These are phyloP conservation scores for Dendrobium huoshanense DNA, from an alignment of 106 monocot genomes.

Conservation along the genomic window DNA sequence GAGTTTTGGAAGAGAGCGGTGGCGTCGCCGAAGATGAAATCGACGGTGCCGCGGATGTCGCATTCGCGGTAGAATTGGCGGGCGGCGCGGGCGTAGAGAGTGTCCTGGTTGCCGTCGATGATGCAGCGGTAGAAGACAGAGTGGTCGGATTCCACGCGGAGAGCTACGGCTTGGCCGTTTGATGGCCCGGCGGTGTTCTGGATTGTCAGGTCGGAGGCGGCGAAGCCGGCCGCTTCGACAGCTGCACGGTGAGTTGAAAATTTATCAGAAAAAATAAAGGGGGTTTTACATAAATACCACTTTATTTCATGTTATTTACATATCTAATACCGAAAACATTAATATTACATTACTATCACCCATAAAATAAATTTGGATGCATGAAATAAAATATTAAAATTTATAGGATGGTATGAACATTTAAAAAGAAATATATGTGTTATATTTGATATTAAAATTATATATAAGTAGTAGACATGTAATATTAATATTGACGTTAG, in stretches of 20 bases:
- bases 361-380: too few relatives aligned
- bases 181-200: conserved; percentile 25
- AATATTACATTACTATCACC: too few relatives aligned
- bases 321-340: too few relatives aligned
- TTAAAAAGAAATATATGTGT: too few relatives aligned
- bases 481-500: too few relatives aligned
- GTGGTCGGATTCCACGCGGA: conserved; percentile 13
- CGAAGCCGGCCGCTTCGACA: conserved; percentile 14
- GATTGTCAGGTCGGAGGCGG: conserved; percentile 18
- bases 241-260: not conserved
- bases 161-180: conserved; percentile 24
- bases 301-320: too few relatives aligned
- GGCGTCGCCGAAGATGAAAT: not conserved
- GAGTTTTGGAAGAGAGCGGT: conserved; percentile 19
- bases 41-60: conserved; percentile 22
- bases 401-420: too few relatives aligned
- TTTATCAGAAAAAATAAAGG: too few relatives aligned
- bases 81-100: conserved; percentile 16
- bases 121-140: conserved; percentile 24
- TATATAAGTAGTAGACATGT: too few relatives aligned
- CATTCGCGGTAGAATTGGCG: not conserved
- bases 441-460: too few relatives aligned
- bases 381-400: too few relatives aligned
- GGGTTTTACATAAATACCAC: too few relatives aligned
- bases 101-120: conserved; percentile 32